These are phyloP conservation scores for Drosera capensis DNA, from an alignment of 148 eudicot species.

Conservation along the genomic window DNA sequence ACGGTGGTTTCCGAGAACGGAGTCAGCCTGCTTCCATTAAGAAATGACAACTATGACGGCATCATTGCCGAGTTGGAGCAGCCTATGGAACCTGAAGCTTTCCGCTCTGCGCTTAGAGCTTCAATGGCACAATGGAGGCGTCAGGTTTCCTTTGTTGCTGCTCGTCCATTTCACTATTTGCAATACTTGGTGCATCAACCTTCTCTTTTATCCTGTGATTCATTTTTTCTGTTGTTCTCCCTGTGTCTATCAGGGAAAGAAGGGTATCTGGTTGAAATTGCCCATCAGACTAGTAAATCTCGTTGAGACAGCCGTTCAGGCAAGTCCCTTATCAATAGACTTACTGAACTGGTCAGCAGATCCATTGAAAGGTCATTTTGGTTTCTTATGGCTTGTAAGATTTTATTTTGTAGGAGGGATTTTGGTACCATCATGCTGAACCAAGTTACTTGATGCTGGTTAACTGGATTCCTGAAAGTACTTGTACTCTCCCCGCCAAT, in stretches of 20 bases:
- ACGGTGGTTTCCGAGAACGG: conserved; percentile 26
- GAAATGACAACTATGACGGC: conserved; percentile 56
- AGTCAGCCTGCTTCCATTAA: conserved; percentile 28
- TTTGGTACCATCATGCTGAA: conserved; percentile 84
- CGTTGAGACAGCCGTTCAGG: conserved; percentile 58
- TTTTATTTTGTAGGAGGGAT: conserved; percentile 51
- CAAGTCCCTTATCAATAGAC: conserved; percentile 13
- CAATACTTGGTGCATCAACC: conserved; percentile 1
- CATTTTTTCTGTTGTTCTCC: too few species aligned
- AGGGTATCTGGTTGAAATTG: conserved; percentile 70
- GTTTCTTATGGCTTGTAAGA: background rate
- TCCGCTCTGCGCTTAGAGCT: conserved; percentile 30
- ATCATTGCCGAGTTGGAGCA: conserved; percentile 51
- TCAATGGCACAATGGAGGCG: conserved; percentile 45
- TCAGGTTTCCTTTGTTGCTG: conserved; percentile 26
- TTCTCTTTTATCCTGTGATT: background rate
- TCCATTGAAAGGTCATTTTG: too few species aligned
- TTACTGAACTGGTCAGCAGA: too few species aligned
- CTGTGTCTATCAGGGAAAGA: conserved; percentile 48
- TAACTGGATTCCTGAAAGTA: conserved; percentile 56
- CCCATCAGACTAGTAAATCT: conserved; percentile 63
- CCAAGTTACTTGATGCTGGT: conserved; percentile 70
- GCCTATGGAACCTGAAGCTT: conserved; percentile 39
- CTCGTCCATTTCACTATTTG: background rate
- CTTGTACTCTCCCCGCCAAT: conserved; percentile 57